phyloP scores from a whole-genome alignment of 2,329 filamentous ascomycete species.

The Fusarium longipes region DNA sequence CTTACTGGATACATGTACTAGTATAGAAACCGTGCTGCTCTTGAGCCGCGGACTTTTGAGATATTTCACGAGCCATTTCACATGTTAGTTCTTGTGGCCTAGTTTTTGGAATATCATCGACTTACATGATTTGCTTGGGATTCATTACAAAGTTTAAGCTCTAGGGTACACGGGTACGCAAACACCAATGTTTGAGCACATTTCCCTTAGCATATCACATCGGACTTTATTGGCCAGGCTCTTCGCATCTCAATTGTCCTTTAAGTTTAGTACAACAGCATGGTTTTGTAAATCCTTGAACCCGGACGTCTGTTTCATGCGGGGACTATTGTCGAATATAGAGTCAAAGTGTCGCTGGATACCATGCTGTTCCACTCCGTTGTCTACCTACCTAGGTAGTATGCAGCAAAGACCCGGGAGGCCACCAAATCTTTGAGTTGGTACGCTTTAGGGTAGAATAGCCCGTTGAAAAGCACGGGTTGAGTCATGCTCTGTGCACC shows the following conservation, averaged over 20 bases:
- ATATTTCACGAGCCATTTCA: not conserved
- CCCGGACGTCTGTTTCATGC: conserved; percentile 36
- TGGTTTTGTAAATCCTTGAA: conserved; percentile 23
- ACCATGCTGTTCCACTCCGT: not conserved
- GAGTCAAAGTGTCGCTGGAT: conserved; percentile 10
- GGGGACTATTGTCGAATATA: conserved; percentile 18
- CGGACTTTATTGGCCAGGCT: not conserved
- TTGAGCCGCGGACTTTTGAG: conserved; percentile 9
- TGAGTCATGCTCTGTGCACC: not conserved
- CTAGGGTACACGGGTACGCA: not conserved
- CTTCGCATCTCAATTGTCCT: conserved; percentile 24
- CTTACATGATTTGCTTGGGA: not conserved
- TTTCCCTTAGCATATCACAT: not conserved
- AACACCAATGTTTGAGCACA: not conserved
- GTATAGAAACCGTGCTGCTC: conserved; percentile 22
- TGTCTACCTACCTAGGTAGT: not conserved
- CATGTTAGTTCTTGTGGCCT: not conserved
- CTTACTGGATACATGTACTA: conserved; percentile 15
- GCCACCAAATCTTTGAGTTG: not conserved
- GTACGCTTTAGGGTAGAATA: not conserved
- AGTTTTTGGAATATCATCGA: not conserved
- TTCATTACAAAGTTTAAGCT: not conserved
- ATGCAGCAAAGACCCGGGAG: conserved; percentile 1
- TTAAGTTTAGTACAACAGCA: conserved; percentile 23
- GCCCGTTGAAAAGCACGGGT: not conserved